phyloP scores from a whole-genome alignment of 495 filamentous ascomycete genomes.

The Parathielavia hyrcaniae region DNA sequence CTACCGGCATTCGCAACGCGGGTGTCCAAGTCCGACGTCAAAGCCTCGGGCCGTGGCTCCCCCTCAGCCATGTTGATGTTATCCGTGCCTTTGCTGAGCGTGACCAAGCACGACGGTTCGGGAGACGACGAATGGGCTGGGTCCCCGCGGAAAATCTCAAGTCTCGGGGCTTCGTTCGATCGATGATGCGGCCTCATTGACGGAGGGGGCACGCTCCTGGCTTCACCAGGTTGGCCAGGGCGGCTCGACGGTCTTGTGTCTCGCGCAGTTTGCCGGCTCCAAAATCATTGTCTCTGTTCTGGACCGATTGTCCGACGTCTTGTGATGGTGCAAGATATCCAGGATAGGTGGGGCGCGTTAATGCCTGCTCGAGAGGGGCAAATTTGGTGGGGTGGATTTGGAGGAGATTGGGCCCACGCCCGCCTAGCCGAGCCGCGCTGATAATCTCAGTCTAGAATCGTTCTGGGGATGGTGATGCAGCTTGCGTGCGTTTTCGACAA shows the following conservation, averaged over 20 bases:
- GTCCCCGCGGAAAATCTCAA: neutral
- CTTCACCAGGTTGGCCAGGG: constrained; percentile 23
- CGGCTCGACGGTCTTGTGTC: constrained; percentile 20
- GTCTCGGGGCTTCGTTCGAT: neutral
- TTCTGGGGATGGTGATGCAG: too few relatives aligned
- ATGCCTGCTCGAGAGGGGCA: constrained; percentile 6
- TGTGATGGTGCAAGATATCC: constrained; percentile 6
- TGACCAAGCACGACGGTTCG: neutral
- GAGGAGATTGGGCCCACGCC: neutral
- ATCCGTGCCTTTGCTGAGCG: neutral
- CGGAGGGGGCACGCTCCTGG: neutral
- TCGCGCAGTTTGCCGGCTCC: constrained; percentile 12
- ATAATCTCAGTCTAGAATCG: too few relatives aligned
- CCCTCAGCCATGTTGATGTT: constrained; percentile 11
- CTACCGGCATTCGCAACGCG: constrained; percentile 12
- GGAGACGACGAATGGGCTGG: neutral
- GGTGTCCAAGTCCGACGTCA: constrained; percentile 3
- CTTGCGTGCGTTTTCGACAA: too few relatives aligned
- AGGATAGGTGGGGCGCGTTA: constrained; percentile 4
- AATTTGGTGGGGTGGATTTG: constrained; percentile 1
- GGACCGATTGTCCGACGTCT: constrained; percentile 1
- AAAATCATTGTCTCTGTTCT: constrained; percentile 29
- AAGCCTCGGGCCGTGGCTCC: constrained; percentile 8
- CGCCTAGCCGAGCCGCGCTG: too few relatives aligned
- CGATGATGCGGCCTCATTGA: neutral